phyloP scores from a whole-genome alignment of 306 rosid species.

The Sicyos baderoa region DNA sequence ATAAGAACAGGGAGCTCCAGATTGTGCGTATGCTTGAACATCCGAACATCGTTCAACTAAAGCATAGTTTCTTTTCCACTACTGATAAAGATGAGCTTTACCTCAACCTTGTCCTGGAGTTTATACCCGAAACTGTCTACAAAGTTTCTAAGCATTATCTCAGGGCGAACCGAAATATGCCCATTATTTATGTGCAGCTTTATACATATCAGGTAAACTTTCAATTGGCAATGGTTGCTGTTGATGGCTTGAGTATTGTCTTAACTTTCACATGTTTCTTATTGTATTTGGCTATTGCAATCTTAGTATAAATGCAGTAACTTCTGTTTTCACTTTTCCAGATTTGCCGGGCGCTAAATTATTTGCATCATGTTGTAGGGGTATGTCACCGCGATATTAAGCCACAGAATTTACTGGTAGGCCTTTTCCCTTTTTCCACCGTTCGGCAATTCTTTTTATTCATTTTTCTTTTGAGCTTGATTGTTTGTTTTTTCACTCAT shows the following conservation, averaged over 20 bases:
- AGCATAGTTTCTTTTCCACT: constrained; percentile 84
- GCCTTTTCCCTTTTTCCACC: constrained; percentile 13
- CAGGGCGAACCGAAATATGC: constrained; percentile 55
- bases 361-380: constrained; percentile 70
- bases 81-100: constrained; percentile 80
- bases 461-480: neutral
- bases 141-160: constrained; percentile 60
- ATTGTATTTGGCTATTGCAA: constrained; percentile 6
- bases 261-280: neutral
- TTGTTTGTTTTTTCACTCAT: neutral
- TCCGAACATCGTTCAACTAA: constrained; percentile 62
- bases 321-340: constrained; percentile 35
- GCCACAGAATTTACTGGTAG: constrained; percentile 83
- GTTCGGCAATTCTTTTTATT: neutral
- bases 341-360: constrained; percentile 87
- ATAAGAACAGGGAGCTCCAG: no score
- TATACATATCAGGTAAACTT: constrained; percentile 69
- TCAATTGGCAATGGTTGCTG: neutral
- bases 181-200: constrained; percentile 59
- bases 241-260: no score
- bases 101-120: constrained; percentile 92
- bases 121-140: constrained; percentile 72
- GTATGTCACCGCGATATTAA: constrained; percentile 95
- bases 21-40: constrained; percentile 69
- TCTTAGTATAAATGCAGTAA: neutral